These are phyloP conservation scores for Mentha longifolia DNA, from an alignment of 257 asterid species.

Conservation along the genomic window DNA sequence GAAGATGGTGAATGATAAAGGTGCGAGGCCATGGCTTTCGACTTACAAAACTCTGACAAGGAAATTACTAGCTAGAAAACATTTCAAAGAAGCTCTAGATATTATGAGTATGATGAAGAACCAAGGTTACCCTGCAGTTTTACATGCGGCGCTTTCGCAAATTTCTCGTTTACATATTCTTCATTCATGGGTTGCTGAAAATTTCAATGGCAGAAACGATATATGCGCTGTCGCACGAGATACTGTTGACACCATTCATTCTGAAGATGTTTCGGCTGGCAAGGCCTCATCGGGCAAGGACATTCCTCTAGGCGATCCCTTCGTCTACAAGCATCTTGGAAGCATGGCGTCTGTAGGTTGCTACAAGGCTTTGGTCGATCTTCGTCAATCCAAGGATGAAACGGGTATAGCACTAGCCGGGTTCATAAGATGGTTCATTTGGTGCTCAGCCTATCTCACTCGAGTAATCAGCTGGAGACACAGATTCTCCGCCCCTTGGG, in stretches of 20 bases:
- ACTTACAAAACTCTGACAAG: no score
- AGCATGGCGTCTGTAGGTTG: conserved; percentile 97
- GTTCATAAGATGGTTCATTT: conserved; percentile 71
- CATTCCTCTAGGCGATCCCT: conserved; percentile 59
- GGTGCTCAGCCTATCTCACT: conserved; percentile 92
- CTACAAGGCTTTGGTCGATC: conserved; percentile 87
- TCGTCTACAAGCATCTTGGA: conserved; percentile 78
- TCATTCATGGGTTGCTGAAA: no score
- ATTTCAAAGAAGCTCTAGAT: conserved; percentile 62
- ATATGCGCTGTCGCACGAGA: no score
- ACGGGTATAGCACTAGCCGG: conserved; percentile 77
- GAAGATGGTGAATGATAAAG: conserved; percentile 58
- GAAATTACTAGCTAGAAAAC: conserved; percentile 55
- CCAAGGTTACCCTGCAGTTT: no score
- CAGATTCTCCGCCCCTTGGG: conserved; percentile 90
- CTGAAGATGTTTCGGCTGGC: no score
- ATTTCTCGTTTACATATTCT: no score
- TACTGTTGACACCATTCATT: no score
- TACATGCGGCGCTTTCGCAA: no score
- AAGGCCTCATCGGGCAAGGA: conserved; percentile 51
- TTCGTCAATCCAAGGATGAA: conserved; percentile 76
- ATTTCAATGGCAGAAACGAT: no score
- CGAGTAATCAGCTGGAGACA: conserved; percentile 92
- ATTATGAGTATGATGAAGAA: conserved; percentile 50
- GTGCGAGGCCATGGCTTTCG: conserved; percentile 52